Evolutionary conservation across 768 basidiomycete species (phyloP), one percentile per base, ranked within the genome.

Genomic region (Rhizopogon vesiculosus): DNA sequence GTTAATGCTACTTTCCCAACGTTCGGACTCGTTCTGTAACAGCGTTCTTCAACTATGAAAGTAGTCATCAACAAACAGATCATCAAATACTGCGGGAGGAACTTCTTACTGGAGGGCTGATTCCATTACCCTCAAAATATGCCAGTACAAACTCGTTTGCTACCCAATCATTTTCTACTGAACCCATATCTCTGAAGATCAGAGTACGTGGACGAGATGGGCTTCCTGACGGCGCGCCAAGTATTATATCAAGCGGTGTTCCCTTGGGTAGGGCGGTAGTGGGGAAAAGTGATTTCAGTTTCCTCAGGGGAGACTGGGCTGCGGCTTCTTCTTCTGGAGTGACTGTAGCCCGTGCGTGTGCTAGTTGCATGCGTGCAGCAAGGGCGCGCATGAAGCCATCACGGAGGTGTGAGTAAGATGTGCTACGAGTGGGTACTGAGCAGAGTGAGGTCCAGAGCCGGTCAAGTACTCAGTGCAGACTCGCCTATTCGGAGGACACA

Each of bases 351-450:
- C 75, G 72, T 61, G 83, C 77, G 45, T 77, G 77, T 45, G 74
- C 78, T 9, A 78, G 66, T 25, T 76, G 71, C 56, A 91, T 72
- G 18, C 89, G 82, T 2, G 76, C 72, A 59, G 84, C 82, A 45
- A 94, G 69, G 15, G 89, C 80, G 43, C 91, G 81, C 68, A 92
- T 76, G 61, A 93, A 93, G 2, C 87, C 91, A 64, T 93, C 91
- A 19, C 91, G 82, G 29, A 93, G 75, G 63, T 94, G 91, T 15
- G 82, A 80, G 65, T 85, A 91, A 7, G 83, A 85, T 0, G 91
- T 93, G 38, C 78, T 78, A 9, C 91, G 80, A 2, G 87, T 89
- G 3, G 91, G 91, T n/a, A 93, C 91, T 91, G 53, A 22, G 46
- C 35, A 46, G 31, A 45, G 18, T 56, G 55, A 55, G 43, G 48